These are phyloP conservation scores for Venturia carpophila DNA, from an alignment of 2,329 filamentous ascomycete genomes.

Conservation along the genomic window DNA sequence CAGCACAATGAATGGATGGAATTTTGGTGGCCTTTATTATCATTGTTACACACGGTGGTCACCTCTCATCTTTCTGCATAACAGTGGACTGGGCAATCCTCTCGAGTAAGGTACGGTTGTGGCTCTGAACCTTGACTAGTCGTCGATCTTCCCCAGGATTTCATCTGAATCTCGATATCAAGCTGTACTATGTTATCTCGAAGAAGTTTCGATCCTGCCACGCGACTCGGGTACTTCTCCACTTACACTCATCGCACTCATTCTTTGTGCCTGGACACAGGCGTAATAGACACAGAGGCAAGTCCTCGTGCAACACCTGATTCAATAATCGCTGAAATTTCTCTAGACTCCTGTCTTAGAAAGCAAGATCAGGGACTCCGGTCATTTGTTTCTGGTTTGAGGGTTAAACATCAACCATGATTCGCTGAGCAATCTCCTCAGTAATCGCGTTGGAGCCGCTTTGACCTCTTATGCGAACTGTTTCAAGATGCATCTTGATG, in stretches of 20 bases:
- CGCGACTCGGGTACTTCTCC: not conserved
- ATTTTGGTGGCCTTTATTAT: not conserved
- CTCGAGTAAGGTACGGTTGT: not conserved
- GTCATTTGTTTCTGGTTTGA: not conserved
- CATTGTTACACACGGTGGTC: not conserved
- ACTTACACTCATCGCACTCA: not conserved
- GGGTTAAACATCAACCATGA: too few relatives aligned
- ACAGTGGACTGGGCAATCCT: not conserved
- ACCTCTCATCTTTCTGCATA: not conserved
- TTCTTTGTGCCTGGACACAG: not conserved
- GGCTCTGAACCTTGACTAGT: not conserved
- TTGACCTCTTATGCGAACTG: too few relatives aligned
- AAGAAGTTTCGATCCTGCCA: not conserved
- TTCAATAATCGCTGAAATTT: not conserved
- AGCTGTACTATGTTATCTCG: not conserved
- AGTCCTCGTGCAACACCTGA: not conserved
- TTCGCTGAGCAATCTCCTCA: too few relatives aligned
- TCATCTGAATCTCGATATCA: not conserved
- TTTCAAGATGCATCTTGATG: too few relatives aligned
- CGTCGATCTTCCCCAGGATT: constrained; percentile 1
- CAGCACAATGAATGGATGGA: not conserved
- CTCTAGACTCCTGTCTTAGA: not conserved
- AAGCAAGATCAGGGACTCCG: not conserved
- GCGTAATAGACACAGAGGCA: not conserved
- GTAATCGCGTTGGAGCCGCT: too few relatives aligned